Conservation (phyloP, 129 eudicot genomes). For the Flaveria sonorensis region DNA sequence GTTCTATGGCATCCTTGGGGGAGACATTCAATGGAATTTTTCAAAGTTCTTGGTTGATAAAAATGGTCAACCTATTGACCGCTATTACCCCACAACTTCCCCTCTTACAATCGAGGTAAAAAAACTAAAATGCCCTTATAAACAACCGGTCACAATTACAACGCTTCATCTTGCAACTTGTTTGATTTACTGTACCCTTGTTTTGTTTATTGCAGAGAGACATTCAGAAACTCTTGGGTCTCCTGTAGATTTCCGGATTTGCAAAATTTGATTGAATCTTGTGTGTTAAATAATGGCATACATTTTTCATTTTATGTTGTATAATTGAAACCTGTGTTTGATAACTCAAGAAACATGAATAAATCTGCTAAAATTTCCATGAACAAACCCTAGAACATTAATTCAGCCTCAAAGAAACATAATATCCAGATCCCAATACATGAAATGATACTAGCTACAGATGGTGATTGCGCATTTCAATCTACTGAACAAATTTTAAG, state of each 20-base stretch:
- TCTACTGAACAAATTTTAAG: conserved; percentile 19
- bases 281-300: conserved; percentile 23
- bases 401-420: conserved; percentile 20
- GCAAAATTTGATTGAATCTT: background rate
- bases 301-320: background rate
- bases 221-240: conserved; percentile 61
- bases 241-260: conserved; percentile 36
- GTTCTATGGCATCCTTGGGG: conserved; percentile 77
- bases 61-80: conserved; percentile 71
- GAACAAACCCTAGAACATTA: conserved; percentile 30
- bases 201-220: conserved; percentile 57
- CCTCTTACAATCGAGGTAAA: conserved; percentile 87
- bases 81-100: conserved; percentile 93
- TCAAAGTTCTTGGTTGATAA: conserved; percentile 83
- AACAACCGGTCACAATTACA: background rate
- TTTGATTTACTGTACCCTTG: conserved; percentile 8
- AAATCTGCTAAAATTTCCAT: background rate
- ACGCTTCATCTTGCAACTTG: background rate
- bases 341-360: conserved; percentile 4
- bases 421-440: conserved; percentile 26
- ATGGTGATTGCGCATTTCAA: conserved; percentile 22
- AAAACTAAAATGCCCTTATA: background rate
- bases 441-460: conserved; percentile 37
- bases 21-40: conserved; percentile 88
- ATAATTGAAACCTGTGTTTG: background rate